Conservation (phyloP, 169 alveolate species). For the Plasmodium knowlesi region DNA sequence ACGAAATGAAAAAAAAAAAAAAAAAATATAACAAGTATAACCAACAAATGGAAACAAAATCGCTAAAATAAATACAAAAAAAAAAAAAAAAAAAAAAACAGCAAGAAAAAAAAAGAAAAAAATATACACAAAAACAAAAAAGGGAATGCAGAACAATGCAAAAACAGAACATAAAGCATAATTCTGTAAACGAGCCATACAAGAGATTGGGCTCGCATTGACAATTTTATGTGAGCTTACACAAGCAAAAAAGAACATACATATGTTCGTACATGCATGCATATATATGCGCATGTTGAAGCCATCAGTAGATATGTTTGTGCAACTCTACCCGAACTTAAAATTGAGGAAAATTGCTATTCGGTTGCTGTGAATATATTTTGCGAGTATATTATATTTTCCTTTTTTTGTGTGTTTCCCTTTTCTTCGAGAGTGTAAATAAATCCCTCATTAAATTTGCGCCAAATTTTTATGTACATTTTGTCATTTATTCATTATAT, state of each 20-base stretch:
- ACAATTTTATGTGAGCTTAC: neutral
- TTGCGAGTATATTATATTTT: neutral
- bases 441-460: slow-evolving; percentile 7
- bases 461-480: neutral
- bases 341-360: neutral
- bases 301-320: neutral
- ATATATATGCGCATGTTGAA: neutral
- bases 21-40: neutral
- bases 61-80: neutral
- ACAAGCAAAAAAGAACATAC: neutral
- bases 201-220: neutral
- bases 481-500: neutral
- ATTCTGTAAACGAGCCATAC: neutral
- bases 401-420: neutral
- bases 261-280: neutral
- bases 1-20: neutral
- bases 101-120: no score
- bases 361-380: neutral
- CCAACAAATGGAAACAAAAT: neutral
- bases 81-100: neutral
- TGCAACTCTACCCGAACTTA: neutral
- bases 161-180: neutral
- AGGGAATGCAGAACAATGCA: neutral
- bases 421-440: neutral
- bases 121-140: neutral